These are phyloP conservation scores for Pleurozium schreberi DNA, from an alignment of 225 moss, liverwort and hornwort species.

Conservation along the genomic window DNA sequence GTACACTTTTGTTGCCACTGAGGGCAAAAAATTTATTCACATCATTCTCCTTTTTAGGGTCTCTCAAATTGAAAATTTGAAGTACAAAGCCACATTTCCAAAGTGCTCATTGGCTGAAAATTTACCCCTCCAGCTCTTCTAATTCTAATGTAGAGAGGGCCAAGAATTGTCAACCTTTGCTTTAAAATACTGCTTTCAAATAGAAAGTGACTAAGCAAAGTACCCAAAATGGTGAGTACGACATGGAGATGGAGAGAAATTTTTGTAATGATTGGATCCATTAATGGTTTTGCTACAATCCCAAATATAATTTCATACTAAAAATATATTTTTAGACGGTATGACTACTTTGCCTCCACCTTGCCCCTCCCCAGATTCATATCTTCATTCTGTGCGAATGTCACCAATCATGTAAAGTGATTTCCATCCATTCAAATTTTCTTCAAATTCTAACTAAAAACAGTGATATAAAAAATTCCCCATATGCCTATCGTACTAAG, in stretches of 20 bases:
- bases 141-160: background rate
- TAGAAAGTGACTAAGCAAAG: background rate
- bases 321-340: background rate
- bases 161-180: no score
- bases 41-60: background rate
- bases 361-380: background rate
- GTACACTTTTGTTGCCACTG: background rate
- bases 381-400: background rate
- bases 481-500: background rate
- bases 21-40: no score
- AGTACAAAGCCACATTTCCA: background rate
- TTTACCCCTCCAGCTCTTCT: background rate
- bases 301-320: background rate
- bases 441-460: background rate
- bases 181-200: background rate
- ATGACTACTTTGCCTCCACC: background rate
- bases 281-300: background rate
- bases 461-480: background rate
- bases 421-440: background rate
- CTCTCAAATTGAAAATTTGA: background rate
- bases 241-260: background rate
- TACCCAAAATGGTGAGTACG: background rate
- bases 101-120: background rate
- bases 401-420: background rate
- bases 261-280: background rate